Base-by-base conservation (phyloP, 805 yeast species). In the Nadsonia fulvescens region DNA sequence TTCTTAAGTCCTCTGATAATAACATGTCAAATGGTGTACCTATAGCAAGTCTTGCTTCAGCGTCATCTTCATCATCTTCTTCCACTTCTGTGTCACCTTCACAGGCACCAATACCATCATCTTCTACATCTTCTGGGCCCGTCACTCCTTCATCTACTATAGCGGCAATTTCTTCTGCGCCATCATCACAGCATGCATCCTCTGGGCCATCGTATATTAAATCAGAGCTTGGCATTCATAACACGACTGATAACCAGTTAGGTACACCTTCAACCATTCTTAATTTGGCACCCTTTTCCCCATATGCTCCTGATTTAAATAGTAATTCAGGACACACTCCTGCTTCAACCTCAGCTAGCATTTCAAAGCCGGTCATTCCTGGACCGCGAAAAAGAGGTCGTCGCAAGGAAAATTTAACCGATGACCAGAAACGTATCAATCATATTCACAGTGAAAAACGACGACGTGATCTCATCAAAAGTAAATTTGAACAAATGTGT, bases 361-460 rank as follows among this genome's bases (percentile, higher is more conserved):
- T n/a, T n/a, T n/a, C 28, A 8, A 23, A 22, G 28, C n/a, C 11
- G 15, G 12, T 20, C 15, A 30, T 6, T 14, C 17, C 13, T 25
- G 19, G 24, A 16, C 32, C 9, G 11, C 26, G 22, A 14, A 23
- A 13, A 23, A 30, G 14, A 33, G 46, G n/a, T n/a, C n/a, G n/a
- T n/a, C n/a, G n/a, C n/a, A n/a, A n/a, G 16, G 50, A 46, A 17
- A 29, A 29, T 15, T 37, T 47, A 4, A 30, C 49, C 7, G 53
- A 48, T 15, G 53, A 49, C 20, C 51, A 53, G 33, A 46, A 49
- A 20, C 42, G 62, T 12, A 27, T 36, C 23, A 54, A 53, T 30
- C 61, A 56, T 31, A 42, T 53, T 15, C 38, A 43, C 12, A 46
- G 51, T 22, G 61, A 56, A 28, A 50, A 55, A 38, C 43, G 49